Base-by-base conservation (phyloP, 129 eudicot genomes). In the Helianthus tuberosus region DNA sequence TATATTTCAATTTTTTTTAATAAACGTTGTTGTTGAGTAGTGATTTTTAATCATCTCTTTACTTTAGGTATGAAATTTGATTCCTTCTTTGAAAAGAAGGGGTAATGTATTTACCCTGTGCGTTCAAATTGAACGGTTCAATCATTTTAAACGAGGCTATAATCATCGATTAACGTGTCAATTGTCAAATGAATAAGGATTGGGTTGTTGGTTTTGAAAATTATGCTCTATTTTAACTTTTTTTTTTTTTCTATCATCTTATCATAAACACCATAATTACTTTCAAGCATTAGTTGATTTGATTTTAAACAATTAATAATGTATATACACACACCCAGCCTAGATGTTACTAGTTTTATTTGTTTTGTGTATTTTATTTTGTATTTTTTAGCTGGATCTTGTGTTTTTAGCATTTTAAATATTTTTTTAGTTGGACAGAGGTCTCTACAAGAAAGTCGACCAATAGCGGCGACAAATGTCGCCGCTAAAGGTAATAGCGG, bases 31-130 rank as follows among this genome's bases (percentile, higher is more conserved):
- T 61, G 71, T n/a, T 10, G 15, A 5, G 20, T 48, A 5, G 20
- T 48, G 23, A 6, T 10, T 43, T 1, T 20, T 15, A 7, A 11
- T 6, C 25, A 9, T 63, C 60, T 66, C 58, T n/a, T 35, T 35
- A 12, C 58, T n/a, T 35, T 35, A 12, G 29, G 35, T 23, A 5
- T 59, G 46, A 29, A 73, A 14, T 76, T 29, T 29, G 16, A 29
- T 60, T 11, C 32, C 32, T 25, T 13, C 23, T 20, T 20, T 20
- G 11, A 58, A 13, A 58, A 58, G 14, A 58, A 43, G 47, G 73
- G 73, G 73, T 65, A 65, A 65, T 64, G 53, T 52, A 65, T 39
- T 65, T 65, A 38, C 66, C 79, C 71, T 48, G 71, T 66, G 62
- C 61, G 8, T 41, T 41, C n/a, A n/a, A n/a, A n/a, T n/a, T n/a